These are phyloP conservation scores for Sinapis alba DNA, from an alignment of 441 rosid genomes.

Conservation along the genomic window DNA sequence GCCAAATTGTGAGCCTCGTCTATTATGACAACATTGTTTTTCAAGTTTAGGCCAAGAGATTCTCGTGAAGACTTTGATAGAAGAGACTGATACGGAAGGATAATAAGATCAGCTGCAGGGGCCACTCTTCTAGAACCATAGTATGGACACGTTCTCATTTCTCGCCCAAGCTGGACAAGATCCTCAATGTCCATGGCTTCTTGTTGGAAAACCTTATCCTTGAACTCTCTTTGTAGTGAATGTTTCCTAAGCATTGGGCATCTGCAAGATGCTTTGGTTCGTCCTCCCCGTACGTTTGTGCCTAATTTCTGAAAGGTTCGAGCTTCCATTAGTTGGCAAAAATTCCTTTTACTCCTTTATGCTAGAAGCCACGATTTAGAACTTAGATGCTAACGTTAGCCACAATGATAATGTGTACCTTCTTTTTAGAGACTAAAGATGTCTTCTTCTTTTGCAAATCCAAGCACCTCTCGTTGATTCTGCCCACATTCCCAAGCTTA, in stretches of 20 bases:
- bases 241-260: conserved; percentile 90
- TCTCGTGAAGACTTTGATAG: conserved; percentile 92
- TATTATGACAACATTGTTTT: conserved; percentile 78
- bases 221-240: conserved; percentile 66
- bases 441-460: conserved; percentile 80
- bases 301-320: conserved; percentile 59
- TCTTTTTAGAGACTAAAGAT: conserved; percentile 59
- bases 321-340: conserved; percentile 26
- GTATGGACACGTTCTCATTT: conserved; percentile 85
- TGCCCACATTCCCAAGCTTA: conserved; percentile 61
- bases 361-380: neutral
- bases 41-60: conserved; percentile 83
- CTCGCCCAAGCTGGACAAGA: conserved; percentile 78
- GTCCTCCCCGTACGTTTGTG: conserved; percentile 50
- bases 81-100: conserved; percentile 97
- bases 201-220: conserved; percentile 53
- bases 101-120: conserved; percentile 82
- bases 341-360: no score
- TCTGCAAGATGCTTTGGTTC: conserved; percentile 62
- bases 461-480: conserved; percentile 84
- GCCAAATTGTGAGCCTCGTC: conserved; percentile 99
- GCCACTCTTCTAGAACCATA: conserved; percentile 86
- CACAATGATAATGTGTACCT: conserved; percentile 49
- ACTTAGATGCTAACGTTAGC: neutral
- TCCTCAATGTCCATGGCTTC: conserved; percentile 93